phyloP scores from a whole-genome alignment of 495 filamentous ascomycete genomes.

The Penicillium herquei region DNA sequence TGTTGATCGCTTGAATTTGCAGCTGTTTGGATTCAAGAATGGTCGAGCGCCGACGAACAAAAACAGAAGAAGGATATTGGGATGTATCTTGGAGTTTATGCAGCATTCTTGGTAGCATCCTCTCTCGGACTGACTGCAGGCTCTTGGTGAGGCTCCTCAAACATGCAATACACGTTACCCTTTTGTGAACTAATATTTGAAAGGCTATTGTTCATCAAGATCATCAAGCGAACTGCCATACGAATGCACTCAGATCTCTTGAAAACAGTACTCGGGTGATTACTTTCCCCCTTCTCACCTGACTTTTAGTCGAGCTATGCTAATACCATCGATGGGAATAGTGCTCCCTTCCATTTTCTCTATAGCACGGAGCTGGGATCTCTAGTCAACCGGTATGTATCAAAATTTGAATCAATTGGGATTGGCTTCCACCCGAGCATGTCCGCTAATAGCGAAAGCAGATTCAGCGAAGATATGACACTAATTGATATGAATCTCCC shows the following conservation, averaged over 20 bases:
- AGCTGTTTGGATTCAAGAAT: conserved; percentile 49
- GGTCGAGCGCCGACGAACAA: conserved; percentile 37
- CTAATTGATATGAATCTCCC: neutral
- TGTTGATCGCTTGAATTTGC: neutral
- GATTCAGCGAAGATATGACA: neutral
- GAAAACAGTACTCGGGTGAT: neutral
- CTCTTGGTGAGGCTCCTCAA: neutral
- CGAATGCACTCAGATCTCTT: neutral
- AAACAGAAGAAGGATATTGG: conserved; percentile 31
- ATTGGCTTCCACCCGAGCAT: neutral
- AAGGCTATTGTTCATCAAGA: neutral
- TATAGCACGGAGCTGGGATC: neutral
- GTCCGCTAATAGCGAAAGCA: neutral
- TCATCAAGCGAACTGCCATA: neutral
- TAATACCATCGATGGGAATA: neutral
- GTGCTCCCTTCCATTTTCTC: neutral
- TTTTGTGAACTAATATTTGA: neutral
- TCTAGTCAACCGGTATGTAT: neutral
- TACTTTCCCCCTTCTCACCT: neutral
- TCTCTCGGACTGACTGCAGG: conserved; percentile 20
- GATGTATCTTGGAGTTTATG: conserved; percentile 48
- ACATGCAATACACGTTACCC: too few species aligned
- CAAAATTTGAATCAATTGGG: neutral
- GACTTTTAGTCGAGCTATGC: neutral
- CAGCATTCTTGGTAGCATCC: conserved; percentile 25